Evolutionary conservation across 768 basidiomycete species (phyloP).

Genomic region (Collybia sp.): DNA sequence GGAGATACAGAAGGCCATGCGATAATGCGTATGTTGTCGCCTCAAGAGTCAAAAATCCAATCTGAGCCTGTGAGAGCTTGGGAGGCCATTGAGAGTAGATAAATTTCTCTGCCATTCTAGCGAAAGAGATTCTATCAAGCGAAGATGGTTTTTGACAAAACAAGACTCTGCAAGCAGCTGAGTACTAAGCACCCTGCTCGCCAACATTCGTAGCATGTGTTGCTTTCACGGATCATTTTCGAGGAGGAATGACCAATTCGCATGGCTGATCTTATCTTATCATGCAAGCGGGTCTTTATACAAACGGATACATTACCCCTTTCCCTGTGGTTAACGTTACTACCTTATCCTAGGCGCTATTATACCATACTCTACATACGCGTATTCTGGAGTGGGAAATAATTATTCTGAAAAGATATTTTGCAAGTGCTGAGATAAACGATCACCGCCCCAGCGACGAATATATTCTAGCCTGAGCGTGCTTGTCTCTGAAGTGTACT

Average conservation of each 20-base stretch:
- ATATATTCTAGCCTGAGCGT: not conserved
- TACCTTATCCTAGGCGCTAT: too few relatives aligned
- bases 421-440: not conserved
- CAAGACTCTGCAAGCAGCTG: too few relatives aligned
- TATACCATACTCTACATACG: too few relatives aligned
- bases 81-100: conserved; percentile 75
- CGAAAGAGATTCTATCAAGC: not conserved
- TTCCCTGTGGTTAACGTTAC: too few relatives aligned
- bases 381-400: not conserved
- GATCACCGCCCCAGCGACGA: not conserved
- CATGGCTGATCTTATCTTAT: too few relatives aligned
- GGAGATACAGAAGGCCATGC: conserved; percentile 82
- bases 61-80: conserved; percentile 48
- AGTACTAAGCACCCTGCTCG: too few relatives aligned
- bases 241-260: too few relatives aligned
- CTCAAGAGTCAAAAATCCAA: conserved; percentile 52
- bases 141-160: conserved; percentile 1
- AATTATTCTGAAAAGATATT: not conserved
- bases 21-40: conserved; percentile 84
- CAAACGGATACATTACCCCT: too few relatives aligned
- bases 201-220: too few relatives aligned
- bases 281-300: too few relatives aligned
- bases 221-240: too few relatives aligned
- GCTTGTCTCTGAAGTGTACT: conserved; percentile 16
- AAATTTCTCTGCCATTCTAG: conserved; percentile 25